Evolutionary conservation across 352 stramenopile genomes (phyloP).

Genomic region (Globisporangium mamillatum): DNA sequence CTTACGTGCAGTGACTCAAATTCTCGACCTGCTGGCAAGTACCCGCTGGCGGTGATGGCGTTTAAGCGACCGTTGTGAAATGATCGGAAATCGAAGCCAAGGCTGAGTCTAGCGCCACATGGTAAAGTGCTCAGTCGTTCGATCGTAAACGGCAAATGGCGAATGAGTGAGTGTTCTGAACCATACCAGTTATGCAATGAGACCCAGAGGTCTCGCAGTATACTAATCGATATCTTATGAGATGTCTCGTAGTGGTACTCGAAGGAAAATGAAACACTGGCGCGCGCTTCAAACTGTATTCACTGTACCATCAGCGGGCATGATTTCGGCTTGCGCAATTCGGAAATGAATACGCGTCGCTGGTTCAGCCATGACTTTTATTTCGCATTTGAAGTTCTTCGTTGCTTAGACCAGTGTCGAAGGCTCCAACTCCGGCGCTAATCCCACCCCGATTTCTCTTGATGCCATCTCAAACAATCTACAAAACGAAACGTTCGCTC

Average conservation of each 20-base stretch:
- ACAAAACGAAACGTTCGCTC: no score
- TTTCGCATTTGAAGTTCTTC: no score
- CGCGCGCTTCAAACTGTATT: not conserved
- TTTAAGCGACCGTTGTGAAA: slow-evolving; percentile 9
- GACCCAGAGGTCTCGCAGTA: no score
- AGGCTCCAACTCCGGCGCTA: no score
- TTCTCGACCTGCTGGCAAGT: slow-evolving; percentile 8
- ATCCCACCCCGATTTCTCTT: no score
- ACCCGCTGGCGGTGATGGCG: slow-evolving; percentile 16
- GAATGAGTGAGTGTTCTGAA: no score
- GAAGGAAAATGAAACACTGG: not conserved
- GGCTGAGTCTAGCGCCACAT: not conserved
- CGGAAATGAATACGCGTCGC: not conserved
- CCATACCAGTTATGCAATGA: no score
- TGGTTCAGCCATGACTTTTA: no score
- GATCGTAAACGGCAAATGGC: no score
- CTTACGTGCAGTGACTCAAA: slow-evolving; percentile 25
- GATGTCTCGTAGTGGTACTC: not conserved
- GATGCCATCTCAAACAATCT: no score
- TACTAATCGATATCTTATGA: no score
- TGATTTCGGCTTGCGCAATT: not conserved
- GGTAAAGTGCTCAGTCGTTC: not conserved
- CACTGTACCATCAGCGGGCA: not conserved
- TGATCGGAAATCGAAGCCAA: not conserved
- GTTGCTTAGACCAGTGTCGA: no score